Base-by-base conservation (phyloP, 2,329 filamentous ascomycete genomes). In the Aspergillus sergii region DNA sequence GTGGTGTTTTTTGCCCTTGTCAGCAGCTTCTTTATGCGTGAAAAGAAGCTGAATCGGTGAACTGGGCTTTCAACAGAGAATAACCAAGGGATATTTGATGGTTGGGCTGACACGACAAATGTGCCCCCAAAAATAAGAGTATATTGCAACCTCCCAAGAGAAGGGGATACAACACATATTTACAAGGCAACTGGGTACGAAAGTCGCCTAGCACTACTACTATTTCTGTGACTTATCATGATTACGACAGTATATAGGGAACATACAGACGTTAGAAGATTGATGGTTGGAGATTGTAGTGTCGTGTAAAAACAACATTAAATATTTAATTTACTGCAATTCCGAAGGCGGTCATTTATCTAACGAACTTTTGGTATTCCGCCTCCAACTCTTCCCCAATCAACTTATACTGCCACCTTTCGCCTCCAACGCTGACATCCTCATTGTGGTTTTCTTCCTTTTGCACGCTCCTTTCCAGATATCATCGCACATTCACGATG, bases 1-100 rank as follows among this genome's bases (percentile, higher is more conserved):
- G 72, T 88, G n/a, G 82, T 85, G 4, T 75, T 79, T 48, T 83
- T 84, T 54, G 82, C 85, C 39, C 64, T 79, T 57, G 62, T 81
- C n/a, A 75, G 74, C 60, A 76, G 75, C 32, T 71, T 74, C 59
- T 89, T 86, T 64, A 84, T 90, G 12, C 81, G 78, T 63, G 88
- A 90, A 76, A 87, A 81, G 75, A 83, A 80, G 62, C 72, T 89
- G 26, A 82, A 66, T 65, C 72, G 74, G 45, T 79, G 58, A 77
- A 4, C 12, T 16, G 26, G 46, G 7, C 9, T 48, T n/a, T 36
- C 16, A 34, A 12, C 10, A 11, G 26, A 51, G 48, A 32, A 32
- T 51, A 9, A n/a, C n/a, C 34, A 32, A 5, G 51, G 7, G 30
- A 39, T 36, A 4, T 12, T 32, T 19, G 23, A 28, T 5, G 46